Evolutionary conservation across 352 stramenopile genomes (phyloP), one percentile per base, ranked within the genome.

Genomic region (Phytophthora syringae): DNA sequence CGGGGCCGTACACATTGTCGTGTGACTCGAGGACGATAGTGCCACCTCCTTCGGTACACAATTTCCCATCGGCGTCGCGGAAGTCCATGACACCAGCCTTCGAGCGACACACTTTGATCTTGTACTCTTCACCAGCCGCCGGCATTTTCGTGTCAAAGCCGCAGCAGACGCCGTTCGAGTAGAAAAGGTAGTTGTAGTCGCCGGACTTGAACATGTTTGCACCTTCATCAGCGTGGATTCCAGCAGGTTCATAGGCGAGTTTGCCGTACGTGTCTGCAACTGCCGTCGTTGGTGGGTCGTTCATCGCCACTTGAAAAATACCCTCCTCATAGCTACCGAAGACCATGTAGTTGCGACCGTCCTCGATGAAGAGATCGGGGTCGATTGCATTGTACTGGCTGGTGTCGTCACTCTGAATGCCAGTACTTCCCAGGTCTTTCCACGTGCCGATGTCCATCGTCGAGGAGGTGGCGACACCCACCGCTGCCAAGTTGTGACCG

Each of bases 101-200:
- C 0, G 64, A 73, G 5, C 64, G 59, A 36, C 64, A 73, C 20
- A 69, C 64, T n/a, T 69, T 68, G 32, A 73, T 73, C 45, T 60
- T 60, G 47, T 73, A 73, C 16, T 73, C 64, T 22, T 64, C 52
- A n/a, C 59, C 47, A 7, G 51, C 37, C 7, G 59, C 52, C 0
- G 52, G 60, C 27, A 43, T 65, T 16, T 45, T 70, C 25, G n/a
- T 70, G 11, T 74, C 65, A 3, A 66, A 74, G 7, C 40, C n/a
- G 22, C 64, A 74, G 52, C 65, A 73, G 15, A 66, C 60, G 7
- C 65, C 65, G 28, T 73, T 40, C 18, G 65, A 74, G 40, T 40
- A 74, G 48, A 74, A 74, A 1, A 74, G 53, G 15, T 74, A 74
- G 52, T 74, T 70, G 52, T 55, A 70, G 32, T 65, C 52, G 0